Conservation (phyloP, 225 moss, liverwort and hornwort species). For the Sphagnum contortum region DNA sequence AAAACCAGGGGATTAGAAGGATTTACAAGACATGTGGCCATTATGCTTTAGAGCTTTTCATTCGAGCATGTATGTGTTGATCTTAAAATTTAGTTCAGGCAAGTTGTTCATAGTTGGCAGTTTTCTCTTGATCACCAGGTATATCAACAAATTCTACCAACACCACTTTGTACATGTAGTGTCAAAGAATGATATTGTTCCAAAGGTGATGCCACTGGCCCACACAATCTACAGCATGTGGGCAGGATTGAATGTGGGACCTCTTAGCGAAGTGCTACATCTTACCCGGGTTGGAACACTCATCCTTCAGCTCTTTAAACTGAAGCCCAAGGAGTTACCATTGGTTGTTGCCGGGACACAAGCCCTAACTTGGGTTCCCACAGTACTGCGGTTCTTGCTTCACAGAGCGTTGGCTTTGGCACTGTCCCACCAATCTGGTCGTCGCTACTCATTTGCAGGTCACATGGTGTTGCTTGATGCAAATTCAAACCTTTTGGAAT, state of each 20-base stretch:
- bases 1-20: no score
- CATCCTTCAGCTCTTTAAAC: slow-evolving; percentile 62
- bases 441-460: slow-evolving; percentile 90
- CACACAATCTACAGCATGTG: slow-evolving; percentile 91
- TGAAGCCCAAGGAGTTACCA: slow-evolving; percentile 59
- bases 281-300: slow-evolving; percentile 68
- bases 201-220: slow-evolving; percentile 94
- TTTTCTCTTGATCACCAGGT: slow-evolving; percentile 11
- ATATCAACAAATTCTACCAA: slow-evolving; percentile 81
- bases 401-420: slow-evolving; percentile 80
- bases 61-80: no score
- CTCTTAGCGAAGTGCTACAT: slow-evolving; percentile 72
- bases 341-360: slow-evolving; percentile 72
- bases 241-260: slow-evolving; percentile 82
- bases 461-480: slow-evolving; percentile 95
- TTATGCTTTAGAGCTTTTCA: no score
- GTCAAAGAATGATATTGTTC: slow-evolving; percentile 92
- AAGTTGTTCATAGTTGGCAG: no score
- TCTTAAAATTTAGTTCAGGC: no score
- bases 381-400: slow-evolving; percentile 71
- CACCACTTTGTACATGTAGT: slow-evolving; percentile 88
- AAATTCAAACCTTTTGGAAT: slow-evolving; percentile 67
- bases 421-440: slow-evolving; percentile 93
- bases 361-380: slow-evolving; percentile 57
- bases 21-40: no score